A percentile compares a stretch with the other conserved stretches of the same genome.
Evolutionary conservation across 345 rosid species (phyloP).

Genomic region (Conringia planisiliqua): DNA sequence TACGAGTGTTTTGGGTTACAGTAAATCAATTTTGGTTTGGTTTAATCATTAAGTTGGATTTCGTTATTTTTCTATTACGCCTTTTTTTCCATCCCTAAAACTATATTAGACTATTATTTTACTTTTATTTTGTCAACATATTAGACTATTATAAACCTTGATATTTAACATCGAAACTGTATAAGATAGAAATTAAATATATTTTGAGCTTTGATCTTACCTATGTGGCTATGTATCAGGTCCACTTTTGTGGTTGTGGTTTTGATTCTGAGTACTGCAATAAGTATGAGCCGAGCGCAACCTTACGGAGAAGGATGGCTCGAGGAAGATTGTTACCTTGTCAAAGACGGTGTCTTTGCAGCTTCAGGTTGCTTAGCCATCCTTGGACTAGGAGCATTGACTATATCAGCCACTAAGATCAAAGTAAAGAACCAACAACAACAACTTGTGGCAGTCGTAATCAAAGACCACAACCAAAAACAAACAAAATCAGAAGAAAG

Average conservation of each 20-base stretch:
- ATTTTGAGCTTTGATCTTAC: not conserved
- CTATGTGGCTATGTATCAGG: slow-evolving; percentile 41
- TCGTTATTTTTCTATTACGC: not conserved
- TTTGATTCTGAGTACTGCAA: slow-evolving; percentile 47
- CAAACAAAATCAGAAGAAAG: not conserved
- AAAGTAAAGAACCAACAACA: slow-evolving; percentile 27
- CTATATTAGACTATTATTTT: not conserved
- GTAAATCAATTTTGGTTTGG: not conserved
- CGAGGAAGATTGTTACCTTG: slow-evolving; percentile 62
- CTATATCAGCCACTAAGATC: slow-evolving; percentile 37
- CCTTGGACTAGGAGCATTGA: slow-evolving; percentile 34
- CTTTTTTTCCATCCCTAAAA: not conserved
- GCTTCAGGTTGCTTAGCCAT: slow-evolving; percentile 48
- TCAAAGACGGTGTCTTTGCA: slow-evolving; percentile 54
- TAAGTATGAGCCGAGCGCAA: slow-evolving; percentile 74
- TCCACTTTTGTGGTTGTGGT: slow-evolving; percentile 51
- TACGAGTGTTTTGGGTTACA: not conserved
- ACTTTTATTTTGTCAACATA: too few relatives aligned
- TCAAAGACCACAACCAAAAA: slow-evolving; percentile 30
- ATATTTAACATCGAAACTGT: not conserved
- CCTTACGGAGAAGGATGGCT: slow-evolving; percentile 72
- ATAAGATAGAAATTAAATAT: not conserved
- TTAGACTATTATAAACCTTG: not conserved
- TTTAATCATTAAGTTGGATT: not conserved
- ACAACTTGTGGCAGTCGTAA: slow-evolving; percentile 33